phyloP scores from a whole-genome alignment of 2,329 filamentous ascomycete genomes.

The Fusarium robinianum region DNA sequence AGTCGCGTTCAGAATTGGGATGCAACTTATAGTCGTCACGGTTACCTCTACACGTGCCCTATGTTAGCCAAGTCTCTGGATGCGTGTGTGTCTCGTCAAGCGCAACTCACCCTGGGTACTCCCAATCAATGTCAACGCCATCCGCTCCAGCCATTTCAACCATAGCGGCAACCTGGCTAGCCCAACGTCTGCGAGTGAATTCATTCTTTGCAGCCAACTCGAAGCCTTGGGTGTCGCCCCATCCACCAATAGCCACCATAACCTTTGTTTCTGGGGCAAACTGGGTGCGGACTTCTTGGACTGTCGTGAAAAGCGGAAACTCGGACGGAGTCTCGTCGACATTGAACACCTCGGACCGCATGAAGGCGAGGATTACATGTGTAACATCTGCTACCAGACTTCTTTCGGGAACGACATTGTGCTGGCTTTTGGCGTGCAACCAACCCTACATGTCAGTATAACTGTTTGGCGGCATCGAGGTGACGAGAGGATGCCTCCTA shows the following conservation, averaged over 20 bases:
- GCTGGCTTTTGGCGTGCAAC: conserved; percentile 51
- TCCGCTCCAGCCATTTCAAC: conserved; percentile 66
- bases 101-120: conserved; percentile 57
- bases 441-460: not conserved
- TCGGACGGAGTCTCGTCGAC: conserved; percentile 39
- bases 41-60: conserved; percentile 57
- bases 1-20: conserved; percentile 62
- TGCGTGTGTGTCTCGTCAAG: no score
- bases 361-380: conserved; percentile 63
- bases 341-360: conserved; percentile 59
- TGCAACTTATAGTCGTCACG: conserved; percentile 69
- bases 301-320: conserved; percentile 59
- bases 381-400: conserved; percentile 52
- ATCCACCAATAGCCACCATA: conserved; percentile 74
- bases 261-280: conserved; percentile 62
- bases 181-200: conserved; percentile 60
- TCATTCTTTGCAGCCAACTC: conserved; percentile 58
- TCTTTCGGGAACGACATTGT: conserved; percentile 47
- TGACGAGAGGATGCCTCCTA: conserved; percentile 31
- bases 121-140: conserved; percentile 69
- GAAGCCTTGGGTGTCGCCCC: conserved; percentile 72
- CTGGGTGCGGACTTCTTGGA: conserved; percentile 51
- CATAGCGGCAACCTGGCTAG: conserved; percentile 66
- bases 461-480: not conserved
- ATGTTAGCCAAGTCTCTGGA: no score